Evolutionary conservation across 2,329 filamentous ascomycete genomes (phyloP).

Genomic region (Sporothrix curviconia): DNA sequence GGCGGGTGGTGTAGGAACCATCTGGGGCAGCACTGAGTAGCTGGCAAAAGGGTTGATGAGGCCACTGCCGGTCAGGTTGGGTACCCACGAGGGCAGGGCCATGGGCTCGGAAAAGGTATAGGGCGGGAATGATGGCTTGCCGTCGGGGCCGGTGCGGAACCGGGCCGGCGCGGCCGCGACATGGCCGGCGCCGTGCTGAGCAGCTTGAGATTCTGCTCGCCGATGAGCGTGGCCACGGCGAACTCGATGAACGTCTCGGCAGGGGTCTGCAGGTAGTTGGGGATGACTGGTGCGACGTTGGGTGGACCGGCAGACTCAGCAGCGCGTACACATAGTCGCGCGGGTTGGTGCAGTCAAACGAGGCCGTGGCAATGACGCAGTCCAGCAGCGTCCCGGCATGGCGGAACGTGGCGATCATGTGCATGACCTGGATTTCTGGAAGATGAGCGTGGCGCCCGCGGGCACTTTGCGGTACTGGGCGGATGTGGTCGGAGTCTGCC

Average conservation of each 20-base stretch:
- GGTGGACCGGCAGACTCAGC: not conserved
- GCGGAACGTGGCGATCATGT: slow-evolving; percentile 1
- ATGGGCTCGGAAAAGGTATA: not conserved
- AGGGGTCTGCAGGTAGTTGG: not conserved
- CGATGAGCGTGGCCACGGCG: not conserved
- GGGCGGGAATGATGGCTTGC: not conserved
- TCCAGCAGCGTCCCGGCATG: not conserved
- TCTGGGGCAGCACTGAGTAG: slow-evolving; percentile 1
- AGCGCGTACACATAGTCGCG: not conserved
- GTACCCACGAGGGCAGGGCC: slow-evolving; percentile 2
- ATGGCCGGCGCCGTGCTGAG: not conserved
- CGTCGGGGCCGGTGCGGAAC: not conserved
- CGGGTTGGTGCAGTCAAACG: not conserved
- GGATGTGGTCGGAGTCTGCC: too few relatives aligned
- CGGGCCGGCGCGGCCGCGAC: not conserved
- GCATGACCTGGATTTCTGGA: slow-evolving; percentile 6
- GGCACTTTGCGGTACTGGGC: too few relatives aligned
- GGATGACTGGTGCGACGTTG: not conserved
- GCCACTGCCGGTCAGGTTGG: slow-evolving; percentile 1
- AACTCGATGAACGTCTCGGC: not conserved
- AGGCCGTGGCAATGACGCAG: slow-evolving; percentile 6
- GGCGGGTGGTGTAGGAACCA: not conserved
- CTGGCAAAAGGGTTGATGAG: not conserved
- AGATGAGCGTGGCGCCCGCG: not conserved
- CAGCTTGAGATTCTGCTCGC: not conserved